A percentile compares a stretch with the other conserved stretches of the same genome.
phyloP scores from a whole-genome alignment of 2,329 filamentous ascomycete genomes.

The Penicillium sclerotiorum region DNA sequence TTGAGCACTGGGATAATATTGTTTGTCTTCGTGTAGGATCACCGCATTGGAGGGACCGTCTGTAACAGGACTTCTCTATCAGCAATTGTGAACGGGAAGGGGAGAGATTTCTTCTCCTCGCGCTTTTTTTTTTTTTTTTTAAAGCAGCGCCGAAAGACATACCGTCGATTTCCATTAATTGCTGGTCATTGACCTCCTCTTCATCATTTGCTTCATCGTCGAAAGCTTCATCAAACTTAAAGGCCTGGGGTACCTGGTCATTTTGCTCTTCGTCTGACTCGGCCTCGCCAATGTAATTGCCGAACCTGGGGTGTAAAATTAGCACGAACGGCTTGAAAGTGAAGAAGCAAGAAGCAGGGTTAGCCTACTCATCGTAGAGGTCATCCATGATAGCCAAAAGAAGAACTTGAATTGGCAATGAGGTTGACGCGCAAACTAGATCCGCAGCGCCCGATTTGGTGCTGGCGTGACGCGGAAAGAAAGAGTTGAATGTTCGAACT shows the following conservation, averaged over 20 bases:
- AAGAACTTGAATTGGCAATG: slow-evolving; percentile 3
- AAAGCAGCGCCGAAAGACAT: slow-evolving; percentile 35
- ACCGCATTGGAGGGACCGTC: slow-evolving; percentile 93
- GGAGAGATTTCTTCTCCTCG: neutral
- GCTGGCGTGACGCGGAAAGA: slow-evolving; percentile 25
- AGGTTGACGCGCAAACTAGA: slow-evolving; percentile 5
- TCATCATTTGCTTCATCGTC: slow-evolving; percentile 59
- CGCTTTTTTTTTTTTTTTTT: neutral
- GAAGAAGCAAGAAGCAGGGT: too few species aligned
- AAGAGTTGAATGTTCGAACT: slow-evolving; percentile 23
- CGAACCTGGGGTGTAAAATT: too few species aligned
- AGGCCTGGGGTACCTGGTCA: slow-evolving; percentile 76
- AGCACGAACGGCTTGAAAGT: too few species aligned
- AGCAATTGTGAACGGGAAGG: neutral
- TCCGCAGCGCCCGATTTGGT: slow-evolving; percentile 14
- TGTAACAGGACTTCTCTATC: slow-evolving; percentile 52
- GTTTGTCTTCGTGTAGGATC: slow-evolving; percentile 98
- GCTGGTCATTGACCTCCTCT: slow-evolving; percentile 69
- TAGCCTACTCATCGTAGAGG: slow-evolving; percentile 84
- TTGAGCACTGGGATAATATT: slow-evolving; percentile 97
- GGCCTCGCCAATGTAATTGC: slow-evolving; percentile 96
- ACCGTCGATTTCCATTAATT: slow-evolving; percentile 94
- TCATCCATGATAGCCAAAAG: slow-evolving; percentile 75
- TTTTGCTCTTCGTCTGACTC: slow-evolving; percentile 84
- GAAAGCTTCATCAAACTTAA: slow-evolving; percentile 73